phyloP scores from a whole-genome alignment of 2,329 filamentous ascomycete species.

The Clonostachys rosea region DNA sequence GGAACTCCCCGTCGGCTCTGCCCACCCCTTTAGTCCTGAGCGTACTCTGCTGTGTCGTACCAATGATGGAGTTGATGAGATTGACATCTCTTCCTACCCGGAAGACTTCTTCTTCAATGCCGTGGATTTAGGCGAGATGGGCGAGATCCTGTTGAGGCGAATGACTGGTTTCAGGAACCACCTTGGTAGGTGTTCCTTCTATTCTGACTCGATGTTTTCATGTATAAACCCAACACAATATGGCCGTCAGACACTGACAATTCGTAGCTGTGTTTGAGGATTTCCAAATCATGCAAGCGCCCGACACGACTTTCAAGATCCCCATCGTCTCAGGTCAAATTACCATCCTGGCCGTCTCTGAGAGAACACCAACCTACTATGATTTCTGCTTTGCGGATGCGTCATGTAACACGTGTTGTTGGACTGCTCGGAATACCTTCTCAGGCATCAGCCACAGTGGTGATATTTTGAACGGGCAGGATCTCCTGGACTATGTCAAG shows the following conservation, averaged over 20 bases:
- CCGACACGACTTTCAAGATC: conserved; percentile 5
- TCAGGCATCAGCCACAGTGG: conserved; percentile 7
- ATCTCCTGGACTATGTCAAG: conserved; percentile 7
- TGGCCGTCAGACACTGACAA: neutral
- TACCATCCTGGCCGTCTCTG: conserved; percentile 8
- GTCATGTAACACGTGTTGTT: conserved; percentile 6
- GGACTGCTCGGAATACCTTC: conserved; percentile 4
- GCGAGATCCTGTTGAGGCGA: conserved; percentile 7
- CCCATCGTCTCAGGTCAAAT: conserved; percentile 4
- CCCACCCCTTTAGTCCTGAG: conserved; percentile 10
- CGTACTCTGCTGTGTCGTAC: conserved; percentile 6
- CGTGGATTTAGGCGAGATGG: conserved; percentile 10
- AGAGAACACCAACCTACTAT: conserved; percentile 6
- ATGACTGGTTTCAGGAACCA: conserved; percentile 5
- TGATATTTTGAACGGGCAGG: conserved; percentile 1
- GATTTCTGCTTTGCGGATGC: conserved; percentile 9
- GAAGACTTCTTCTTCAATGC: conserved; percentile 10
- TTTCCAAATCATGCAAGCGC: conserved; percentile 7
- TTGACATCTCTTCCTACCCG: conserved; percentile 7
- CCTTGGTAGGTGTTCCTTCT: neutral
- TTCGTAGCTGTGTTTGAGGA: conserved; percentile 4
- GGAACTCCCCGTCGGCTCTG: conserved; percentile 7
- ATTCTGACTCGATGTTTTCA: neutral
- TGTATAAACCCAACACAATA: neutral
- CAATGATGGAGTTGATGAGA: conserved; percentile 6